Conservation (phyloP, 306 rosid genomes). For the Ochetophila trinervis region DNA sequence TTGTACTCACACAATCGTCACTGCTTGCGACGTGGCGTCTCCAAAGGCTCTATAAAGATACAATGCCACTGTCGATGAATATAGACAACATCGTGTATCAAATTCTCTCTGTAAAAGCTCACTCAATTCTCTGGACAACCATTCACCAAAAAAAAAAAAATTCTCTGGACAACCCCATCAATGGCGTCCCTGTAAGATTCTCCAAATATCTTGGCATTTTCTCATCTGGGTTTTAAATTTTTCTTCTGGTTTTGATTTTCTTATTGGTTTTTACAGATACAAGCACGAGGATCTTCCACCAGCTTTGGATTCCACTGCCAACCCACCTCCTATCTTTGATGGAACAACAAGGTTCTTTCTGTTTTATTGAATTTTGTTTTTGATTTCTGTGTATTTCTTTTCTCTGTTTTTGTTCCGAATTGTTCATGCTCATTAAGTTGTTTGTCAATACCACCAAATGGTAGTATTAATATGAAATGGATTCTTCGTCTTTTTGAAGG, state of each 20-base stretch:
- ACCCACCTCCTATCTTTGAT: constrained; percentile 70
- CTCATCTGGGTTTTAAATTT: neutral
- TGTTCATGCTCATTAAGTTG: no score
- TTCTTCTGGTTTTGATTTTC: neutral
- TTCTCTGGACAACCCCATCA: neutral
- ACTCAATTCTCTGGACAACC: neutral
- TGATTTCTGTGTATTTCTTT: neutral
- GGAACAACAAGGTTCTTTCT: constrained; percentile 72
- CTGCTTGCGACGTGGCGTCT: neutral
- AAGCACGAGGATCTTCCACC: constrained; percentile 41
- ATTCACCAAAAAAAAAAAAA: no score
- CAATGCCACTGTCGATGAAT: neutral
- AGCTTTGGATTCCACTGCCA: constrained; percentile 47
- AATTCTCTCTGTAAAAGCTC: neutral
- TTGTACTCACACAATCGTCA: neutral
- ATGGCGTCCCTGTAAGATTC: constrained; percentile 45
- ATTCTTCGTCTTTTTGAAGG: constrained; percentile 30
- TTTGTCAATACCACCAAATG: neutral
- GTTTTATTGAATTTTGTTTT: neutral
- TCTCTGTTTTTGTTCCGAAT: neutral
- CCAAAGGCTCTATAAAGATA: neutral
- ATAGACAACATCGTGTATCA: neutral
- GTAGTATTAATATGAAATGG: neutral
- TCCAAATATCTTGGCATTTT: neutral
- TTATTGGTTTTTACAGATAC: constrained; percentile 21